These are phyloP conservation scores for Hypoxylon sp. DNA, from an alignment of 2,329 filamentous ascomycete species.

Conservation along the genomic window DNA sequence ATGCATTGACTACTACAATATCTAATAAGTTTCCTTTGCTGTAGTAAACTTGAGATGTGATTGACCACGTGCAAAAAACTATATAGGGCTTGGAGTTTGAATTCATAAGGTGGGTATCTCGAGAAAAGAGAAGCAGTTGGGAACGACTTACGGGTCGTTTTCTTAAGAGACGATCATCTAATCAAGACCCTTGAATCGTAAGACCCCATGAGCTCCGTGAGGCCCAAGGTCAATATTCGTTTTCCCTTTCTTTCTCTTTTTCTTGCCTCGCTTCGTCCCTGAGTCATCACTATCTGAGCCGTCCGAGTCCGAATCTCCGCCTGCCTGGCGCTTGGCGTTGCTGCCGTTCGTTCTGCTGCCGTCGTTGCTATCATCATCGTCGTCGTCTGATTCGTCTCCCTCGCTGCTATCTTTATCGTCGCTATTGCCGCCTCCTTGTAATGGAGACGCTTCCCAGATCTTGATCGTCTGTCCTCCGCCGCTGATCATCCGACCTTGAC, in stretches of 20 bases:
- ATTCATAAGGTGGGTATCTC: constrained; percentile 44
- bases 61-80: not conserved
- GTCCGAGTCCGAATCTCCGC: constrained; percentile 57
- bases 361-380: constrained; percentile 62
- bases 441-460: constrained; percentile 84
- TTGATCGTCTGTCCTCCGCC: constrained; percentile 89
- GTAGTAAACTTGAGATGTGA: not conserved
- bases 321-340: constrained; percentile 55
- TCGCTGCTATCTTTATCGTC: constrained; percentile 64
- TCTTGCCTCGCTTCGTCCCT: constrained; percentile 57
- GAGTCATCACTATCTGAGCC: constrained; percentile 64
- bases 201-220: constrained; percentile 64
- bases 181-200: constrained; percentile 63
- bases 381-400: constrained; percentile 59
- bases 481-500: constrained; percentile 86
- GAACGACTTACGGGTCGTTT: not conserved
- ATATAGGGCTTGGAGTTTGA: not conserved
- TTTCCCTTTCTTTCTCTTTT: constrained; percentile 60
- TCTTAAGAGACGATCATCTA: constrained; percentile 46
- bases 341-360: constrained; percentile 60
- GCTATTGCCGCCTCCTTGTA: constrained; percentile 58
- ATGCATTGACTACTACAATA: too few relatives aligned
- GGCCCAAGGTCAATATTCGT: constrained; percentile 59
- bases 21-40: too few relatives aligned
- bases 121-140: constrained; percentile 17